Evolutionary conservation across 306 rosid species (phyloP).

Genomic region (Alnus glutinosa): DNA sequence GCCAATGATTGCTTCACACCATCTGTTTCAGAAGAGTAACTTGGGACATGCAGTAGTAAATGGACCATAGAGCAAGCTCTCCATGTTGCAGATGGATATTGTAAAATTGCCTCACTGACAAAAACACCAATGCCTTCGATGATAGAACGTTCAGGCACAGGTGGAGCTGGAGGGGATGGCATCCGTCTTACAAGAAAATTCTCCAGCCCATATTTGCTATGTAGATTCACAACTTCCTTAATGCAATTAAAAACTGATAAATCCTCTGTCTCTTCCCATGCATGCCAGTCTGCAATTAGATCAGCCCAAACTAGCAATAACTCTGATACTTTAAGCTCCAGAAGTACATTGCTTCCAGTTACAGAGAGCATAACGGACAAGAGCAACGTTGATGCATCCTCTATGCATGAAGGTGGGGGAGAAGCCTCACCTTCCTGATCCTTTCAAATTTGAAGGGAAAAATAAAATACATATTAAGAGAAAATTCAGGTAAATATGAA

Average conservation of each 20-base stretch:
- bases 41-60: slow-evolving; percentile 61
- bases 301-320: slow-evolving; percentile 75
- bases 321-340: slow-evolving; percentile 72
- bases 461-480: slow-evolving; percentile 7
- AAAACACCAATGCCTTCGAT: slow-evolving; percentile 72
- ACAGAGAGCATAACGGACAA: slow-evolving; percentile 56
- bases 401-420: slow-evolving; percentile 62
- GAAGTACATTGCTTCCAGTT: slow-evolving; percentile 51
- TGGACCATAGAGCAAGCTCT: slow-evolving; percentile 88
- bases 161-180: slow-evolving; percentile 81
- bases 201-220: slow-evolving; percentile 43
- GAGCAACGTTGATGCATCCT: slow-evolving; percentile 71
- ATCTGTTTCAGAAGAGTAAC: slow-evolving; percentile 61
- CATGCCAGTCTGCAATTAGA: slow-evolving; percentile 80
- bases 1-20: slow-evolving; percentile 65
- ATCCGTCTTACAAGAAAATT: slow-evolving; percentile 59
- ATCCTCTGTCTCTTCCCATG: slow-evolving; percentile 92
- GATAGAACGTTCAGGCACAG: slow-evolving; percentile 71
- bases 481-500: background rate
- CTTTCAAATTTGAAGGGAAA: slow-evolving; percentile 39
- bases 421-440: slow-evolving; percentile 44
- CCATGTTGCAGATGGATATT: slow-evolving; percentile 80
- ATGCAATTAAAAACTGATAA: slow-evolving; percentile 75
- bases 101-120: slow-evolving; percentile 64
- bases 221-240: slow-evolving; percentile 64